phyloP scores from a whole-genome alignment of 306 rosid species.

The Oemleria cerasiformis region DNA sequence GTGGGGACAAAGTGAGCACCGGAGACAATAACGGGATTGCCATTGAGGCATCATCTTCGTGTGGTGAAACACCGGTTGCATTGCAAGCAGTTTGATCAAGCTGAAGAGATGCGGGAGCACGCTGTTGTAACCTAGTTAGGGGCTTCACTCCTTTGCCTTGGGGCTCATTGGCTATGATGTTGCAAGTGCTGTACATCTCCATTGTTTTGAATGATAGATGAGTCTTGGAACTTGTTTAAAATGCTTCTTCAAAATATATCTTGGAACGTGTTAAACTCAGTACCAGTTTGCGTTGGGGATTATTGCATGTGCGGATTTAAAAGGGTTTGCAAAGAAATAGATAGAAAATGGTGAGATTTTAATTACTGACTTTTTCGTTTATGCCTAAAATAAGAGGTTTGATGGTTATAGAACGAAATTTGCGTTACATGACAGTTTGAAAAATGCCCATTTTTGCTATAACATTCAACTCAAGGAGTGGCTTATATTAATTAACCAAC shows the following conservation, averaged over 20 bases:
- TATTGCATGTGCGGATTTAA: not conserved
- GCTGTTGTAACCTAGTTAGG: slow-evolving; percentile 62
- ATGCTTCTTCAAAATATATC: not conserved
- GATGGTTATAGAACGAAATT: not conserved
- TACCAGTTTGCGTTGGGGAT: not conserved
- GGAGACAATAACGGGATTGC: slow-evolving; percentile 76
- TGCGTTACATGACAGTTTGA: slow-evolving; percentile 14
- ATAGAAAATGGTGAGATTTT: slow-evolving; percentile 1
- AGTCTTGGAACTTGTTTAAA: not conserved
- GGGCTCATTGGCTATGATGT: not conserved
- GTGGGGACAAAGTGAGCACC: slow-evolving; percentile 42
- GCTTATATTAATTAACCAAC: too few relatives aligned
- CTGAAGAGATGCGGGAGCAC: slow-evolving; percentile 58
- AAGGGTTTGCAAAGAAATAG: not conserved
- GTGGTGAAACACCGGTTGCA: slow-evolving; percentile 19
- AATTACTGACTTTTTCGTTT: slow-evolving; percentile 7
- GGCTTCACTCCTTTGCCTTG: slow-evolving; percentile 15
- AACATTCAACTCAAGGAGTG: too few relatives aligned
- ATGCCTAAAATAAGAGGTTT: slow-evolving; percentile 20
- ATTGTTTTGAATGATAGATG: not conserved
- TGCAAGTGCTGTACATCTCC: not conserved
- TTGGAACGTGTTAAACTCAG: too few relatives aligned
- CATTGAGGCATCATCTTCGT: slow-evolving; percentile 28
- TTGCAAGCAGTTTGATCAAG: slow-evolving; percentile 31
- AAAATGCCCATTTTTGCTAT: slow-evolving; percentile 8